phyloP scores from a whole-genome alignment of 495 filamentous ascomycete genomes.

The Penicillium alfredii region DNA sequence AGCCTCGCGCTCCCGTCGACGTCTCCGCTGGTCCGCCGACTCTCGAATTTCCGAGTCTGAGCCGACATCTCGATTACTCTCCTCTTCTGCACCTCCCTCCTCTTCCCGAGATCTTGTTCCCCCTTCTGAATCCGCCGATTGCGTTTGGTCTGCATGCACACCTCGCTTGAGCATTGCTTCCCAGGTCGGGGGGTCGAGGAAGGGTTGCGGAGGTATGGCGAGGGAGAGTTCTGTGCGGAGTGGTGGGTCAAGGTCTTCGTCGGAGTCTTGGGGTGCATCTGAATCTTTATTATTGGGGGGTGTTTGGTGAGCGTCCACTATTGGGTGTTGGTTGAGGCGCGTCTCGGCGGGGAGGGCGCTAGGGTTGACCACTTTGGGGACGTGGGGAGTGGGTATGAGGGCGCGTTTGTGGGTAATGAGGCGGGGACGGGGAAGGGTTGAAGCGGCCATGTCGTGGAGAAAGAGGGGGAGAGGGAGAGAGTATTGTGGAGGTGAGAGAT shows the following conservation, averaged over 20 bases:
- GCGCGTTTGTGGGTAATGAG: slow-evolving; percentile 17
- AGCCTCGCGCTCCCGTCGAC: slow-evolving; percentile 18
- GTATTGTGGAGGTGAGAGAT: background rate
- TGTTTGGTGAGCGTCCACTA: background rate
- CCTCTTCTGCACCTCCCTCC: background rate
- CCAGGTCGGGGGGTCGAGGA: slow-evolving; percentile 22
- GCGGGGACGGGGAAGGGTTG: slow-evolving; percentile 8
- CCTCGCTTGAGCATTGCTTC: slow-evolving; percentile 20
- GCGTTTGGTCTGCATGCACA: too few species aligned
- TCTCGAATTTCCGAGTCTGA: slow-evolving; percentile 4
- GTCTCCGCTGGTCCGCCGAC: slow-evolving; percentile 13
- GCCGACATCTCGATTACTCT: background rate
- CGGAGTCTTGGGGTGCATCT: background rate
- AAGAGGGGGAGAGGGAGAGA: background rate
- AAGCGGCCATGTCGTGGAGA: too few species aligned
- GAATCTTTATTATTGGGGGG: background rate
- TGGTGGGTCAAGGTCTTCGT: background rate
- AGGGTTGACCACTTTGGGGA: slow-evolving; percentile 16
- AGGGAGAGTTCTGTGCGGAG: slow-evolving; percentile 13
- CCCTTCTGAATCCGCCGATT: background rate
- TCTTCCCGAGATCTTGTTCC: slow-evolving; percentile 8
- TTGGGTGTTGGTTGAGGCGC: slow-evolving; percentile 11
- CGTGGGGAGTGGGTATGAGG: slow-evolving; percentile 1
- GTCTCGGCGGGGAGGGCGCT: slow-evolving; percentile 18
- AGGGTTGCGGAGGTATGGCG: slow-evolving; percentile 15